phyloP scores from a whole-genome alignment of 108 stramenopile species.

The Cyclotella kingstonii region DNA sequence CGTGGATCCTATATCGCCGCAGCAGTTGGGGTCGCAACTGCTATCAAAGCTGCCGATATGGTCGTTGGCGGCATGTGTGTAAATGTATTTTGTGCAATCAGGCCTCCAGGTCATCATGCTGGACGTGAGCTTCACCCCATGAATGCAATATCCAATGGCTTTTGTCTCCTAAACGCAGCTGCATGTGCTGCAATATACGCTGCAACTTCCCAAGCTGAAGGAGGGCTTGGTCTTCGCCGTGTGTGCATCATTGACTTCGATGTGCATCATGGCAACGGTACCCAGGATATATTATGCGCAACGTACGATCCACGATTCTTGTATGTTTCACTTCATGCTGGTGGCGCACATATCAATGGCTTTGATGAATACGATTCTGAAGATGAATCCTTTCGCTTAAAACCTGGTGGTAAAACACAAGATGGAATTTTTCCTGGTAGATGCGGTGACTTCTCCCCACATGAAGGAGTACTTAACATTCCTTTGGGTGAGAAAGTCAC shows the following conservation, averaged over 20 bases:
- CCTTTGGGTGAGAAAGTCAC: conserved; percentile 78
- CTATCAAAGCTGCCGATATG: conserved; percentile 82
- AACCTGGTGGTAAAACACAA: conserved; percentile 40
- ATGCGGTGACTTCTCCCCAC: conserved; percentile 83
- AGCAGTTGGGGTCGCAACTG: conserved; percentile 85
- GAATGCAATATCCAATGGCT: conserved; percentile 92
- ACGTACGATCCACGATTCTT: conserved; percentile 89
- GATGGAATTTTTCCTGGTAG: conserved; percentile 87
- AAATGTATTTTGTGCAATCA: conserved; percentile 87
- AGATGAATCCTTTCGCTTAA: conserved; percentile 55
- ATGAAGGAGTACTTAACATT: conserved; percentile 85
- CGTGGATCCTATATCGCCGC: conserved; percentile 87
- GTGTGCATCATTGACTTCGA: conserved; percentile 94
- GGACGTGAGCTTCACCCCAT: conserved; percentile 83
- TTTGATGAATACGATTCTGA: conserved; percentile 54
- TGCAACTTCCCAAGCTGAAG: conserved; percentile 66
- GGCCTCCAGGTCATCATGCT: conserved; percentile 95
- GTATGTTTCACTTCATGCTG: conserved; percentile 87
- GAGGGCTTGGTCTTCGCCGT: conserved; percentile 77
- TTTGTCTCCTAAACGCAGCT: conserved; percentile 95
- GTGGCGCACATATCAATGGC: conserved; percentile 79
- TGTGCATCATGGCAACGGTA: conserved; percentile 95
- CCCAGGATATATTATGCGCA: conserved; percentile 85
- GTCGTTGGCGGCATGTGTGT: conserved; percentile 80
- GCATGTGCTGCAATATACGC: conserved; percentile 97